Evolutionary conservation across 768 basidiomycete genomes (phyloP), one percentile per base, ranked within the genome.

Genomic region (Dentipellis sp.): DNA sequence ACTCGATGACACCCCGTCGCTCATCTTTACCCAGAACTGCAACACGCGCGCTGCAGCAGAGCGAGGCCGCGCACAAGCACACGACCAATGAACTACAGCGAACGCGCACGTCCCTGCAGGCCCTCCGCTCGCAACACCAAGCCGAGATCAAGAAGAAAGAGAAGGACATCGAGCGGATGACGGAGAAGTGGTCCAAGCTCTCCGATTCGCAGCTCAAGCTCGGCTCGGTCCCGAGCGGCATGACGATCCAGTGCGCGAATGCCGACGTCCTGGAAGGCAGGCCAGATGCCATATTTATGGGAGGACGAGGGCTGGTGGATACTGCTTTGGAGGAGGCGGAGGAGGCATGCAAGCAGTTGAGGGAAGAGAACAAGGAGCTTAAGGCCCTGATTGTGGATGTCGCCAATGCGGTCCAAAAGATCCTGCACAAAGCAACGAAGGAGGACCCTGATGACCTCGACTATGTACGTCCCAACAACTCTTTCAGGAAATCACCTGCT

Each of bases 111-210:
- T 68, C 82, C 0, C 64, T 93, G 10, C 88, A 89, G 59, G 79
- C 79, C 10, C 72, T 89, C 11, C 82, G 91, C 22, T 75, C 81
- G 40, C 79, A 84, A 0, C 81, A 90, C 59, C 76, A 80, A 56
- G 74, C 76, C 37, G 91, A 93, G 65, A 66, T 90, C 36, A 91
- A 85, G 76, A 88, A 86, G 74, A 81, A 80, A 63, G 91, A 94
- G 62, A 86, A 84, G 61, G 90, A 93, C 40, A 69, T 84, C 16
- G 90, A 92, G 62, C 77, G 82, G 16, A 82, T 86, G 65, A 61
- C 79, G 23, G 90, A 92, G 50, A 82, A 81, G 60, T 91, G 88
- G 87, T 72, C 75, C 29, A 91, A 83, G 65, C 66, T 92, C 16
- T 71, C 79, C 5, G 89, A 91, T 56, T 66, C 75, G 10, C 91